Conservation (phyloP, 106 monocot species). For the Ottelia alismoides region DNA sequence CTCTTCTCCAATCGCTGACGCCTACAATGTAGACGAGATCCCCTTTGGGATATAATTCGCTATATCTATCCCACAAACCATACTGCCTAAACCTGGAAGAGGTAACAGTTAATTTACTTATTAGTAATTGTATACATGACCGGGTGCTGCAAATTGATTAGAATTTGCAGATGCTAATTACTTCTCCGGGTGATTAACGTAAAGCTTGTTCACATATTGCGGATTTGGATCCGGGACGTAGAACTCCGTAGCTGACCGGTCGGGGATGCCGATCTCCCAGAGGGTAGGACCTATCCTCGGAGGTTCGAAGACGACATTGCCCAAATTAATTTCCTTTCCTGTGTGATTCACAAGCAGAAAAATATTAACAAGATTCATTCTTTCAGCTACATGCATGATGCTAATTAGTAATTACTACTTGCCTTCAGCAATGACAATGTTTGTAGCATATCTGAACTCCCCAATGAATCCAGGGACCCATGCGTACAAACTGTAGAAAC, state of each 20-base stretch:
- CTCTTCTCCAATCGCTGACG: not conserved
- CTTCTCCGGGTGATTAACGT: not conserved
- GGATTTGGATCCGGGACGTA: constrained; percentile 3
- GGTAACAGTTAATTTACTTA: not conserved
- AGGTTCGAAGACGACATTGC: not conserved
- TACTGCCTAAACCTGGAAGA: constrained; percentile 2
- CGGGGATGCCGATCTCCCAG: constrained; percentile 1
- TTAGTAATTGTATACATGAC: no score
- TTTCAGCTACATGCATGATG: no score
- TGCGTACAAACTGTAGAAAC: constrained; percentile 66
- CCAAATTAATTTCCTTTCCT: not conserved
- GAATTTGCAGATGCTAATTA: not conserved
- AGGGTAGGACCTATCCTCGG: not conserved
- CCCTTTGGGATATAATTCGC: not conserved
- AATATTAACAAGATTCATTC: no score
- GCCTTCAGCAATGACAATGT: constrained; percentile 39
- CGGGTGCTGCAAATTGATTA: not conserved
- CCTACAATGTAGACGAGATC: constrained; percentile 6
- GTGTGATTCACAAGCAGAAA: not conserved
- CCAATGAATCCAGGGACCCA: constrained; percentile 78
- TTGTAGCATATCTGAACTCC: constrained; percentile 44
- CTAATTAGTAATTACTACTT: no score
- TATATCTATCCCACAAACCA: constrained; percentile 6
- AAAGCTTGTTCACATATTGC: not conserved
- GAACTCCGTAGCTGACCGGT: constrained; percentile 2